Percentiles rank a stretch among this genome's conserved stretches.
phyloP scores from a whole-genome alignment of 2,329 filamentous ascomycete genomes.

The Fusarium dlaminii region DNA sequence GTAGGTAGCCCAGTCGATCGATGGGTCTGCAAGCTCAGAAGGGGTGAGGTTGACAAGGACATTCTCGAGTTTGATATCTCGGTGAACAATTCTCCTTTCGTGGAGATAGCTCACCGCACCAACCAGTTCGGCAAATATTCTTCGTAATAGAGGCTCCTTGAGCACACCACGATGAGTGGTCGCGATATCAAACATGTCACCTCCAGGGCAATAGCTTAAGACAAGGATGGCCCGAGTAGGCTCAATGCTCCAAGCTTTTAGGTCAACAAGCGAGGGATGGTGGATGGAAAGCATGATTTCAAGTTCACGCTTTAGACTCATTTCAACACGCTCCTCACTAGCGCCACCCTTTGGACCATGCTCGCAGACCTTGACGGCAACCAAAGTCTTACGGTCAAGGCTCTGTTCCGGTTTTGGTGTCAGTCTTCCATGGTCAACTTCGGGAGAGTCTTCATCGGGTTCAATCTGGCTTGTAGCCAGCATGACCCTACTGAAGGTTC shows the following conservation, averaged over 20 bases:
- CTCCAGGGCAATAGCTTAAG: slow-evolving; percentile 90
- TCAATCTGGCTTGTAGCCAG: slow-evolving; percentile 82
- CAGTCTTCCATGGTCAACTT: slow-evolving; percentile 47
- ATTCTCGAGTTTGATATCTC: slow-evolving; percentile 97
- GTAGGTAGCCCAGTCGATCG: slow-evolving; percentile 76
- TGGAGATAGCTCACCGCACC: slow-evolving; percentile 89
- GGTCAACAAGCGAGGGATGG: slow-evolving; percentile 88
- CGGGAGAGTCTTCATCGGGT: slow-evolving; percentile 56
- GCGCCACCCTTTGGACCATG: slow-evolving; percentile 93
- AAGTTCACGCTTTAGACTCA: slow-evolving; percentile 91
- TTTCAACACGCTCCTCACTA: slow-evolving; percentile 91
- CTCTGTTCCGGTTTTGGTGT: slow-evolving; percentile 45
- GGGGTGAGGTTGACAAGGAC: slow-evolving; percentile 87
- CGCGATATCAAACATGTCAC: slow-evolving; percentile 93
- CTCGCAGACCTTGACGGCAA: slow-evolving; percentile 95
- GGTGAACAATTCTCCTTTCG: slow-evolving; percentile 85
- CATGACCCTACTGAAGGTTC: slow-evolving; percentile 95
- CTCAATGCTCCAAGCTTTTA: slow-evolving; percentile 92
- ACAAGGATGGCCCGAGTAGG: slow-evolving; percentile 84
- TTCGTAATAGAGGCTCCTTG: slow-evolving; percentile 74
- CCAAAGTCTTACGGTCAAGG: slow-evolving; percentile 78
- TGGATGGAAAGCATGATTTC: slow-evolving; percentile 90
- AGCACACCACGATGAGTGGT: slow-evolving; percentile 75
- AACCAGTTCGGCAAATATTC: slow-evolving; percentile 91
- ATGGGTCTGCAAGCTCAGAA: slow-evolving; percentile 69